phyloP scores from a whole-genome alignment of 352 stramenopile genomes.

The Globisporangium heterothallicum region DNA sequence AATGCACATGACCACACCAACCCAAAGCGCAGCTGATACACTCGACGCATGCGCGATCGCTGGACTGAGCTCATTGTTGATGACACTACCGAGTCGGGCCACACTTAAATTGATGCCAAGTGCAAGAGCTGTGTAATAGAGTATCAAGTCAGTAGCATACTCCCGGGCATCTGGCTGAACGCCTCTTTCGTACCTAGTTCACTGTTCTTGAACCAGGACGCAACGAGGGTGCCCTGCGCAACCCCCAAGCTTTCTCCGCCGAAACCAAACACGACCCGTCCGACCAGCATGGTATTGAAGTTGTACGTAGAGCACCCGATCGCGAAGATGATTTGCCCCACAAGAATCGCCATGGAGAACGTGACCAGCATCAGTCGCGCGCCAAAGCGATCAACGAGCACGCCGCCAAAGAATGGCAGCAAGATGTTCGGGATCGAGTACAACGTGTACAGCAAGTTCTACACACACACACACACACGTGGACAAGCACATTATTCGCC shows the following conservation, averaged over 20 bases:
- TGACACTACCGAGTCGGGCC: slow-evolving; percentile 84
- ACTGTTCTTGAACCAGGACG: slow-evolving; percentile 91
- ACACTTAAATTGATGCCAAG: slow-evolving; percentile 92
- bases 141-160: neutral
- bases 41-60: slow-evolving; percentile 57
- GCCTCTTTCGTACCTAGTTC: slow-evolving; percentile 66
- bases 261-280: slow-evolving; percentile 89
- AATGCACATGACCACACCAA: slow-evolving; percentile 81
- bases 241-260: slow-evolving; percentile 90
- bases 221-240: slow-evolving; percentile 85
- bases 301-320: slow-evolving; percentile 73
- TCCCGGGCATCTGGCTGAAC: too few species aligned
- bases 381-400: slow-evolving; percentile 88
- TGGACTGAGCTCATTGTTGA: slow-evolving; percentile 90
- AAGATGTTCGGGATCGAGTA: slow-evolving; percentile 92
- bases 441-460: slow-evolving; percentile 92
- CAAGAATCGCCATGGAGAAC: slow-evolving; percentile 80
- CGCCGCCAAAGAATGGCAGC: slow-evolving; percentile 90
- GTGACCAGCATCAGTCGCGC: slow-evolving; percentile 77
- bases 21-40: slow-evolving; percentile 79
- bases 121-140: slow-evolving; percentile 58
- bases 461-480: slow-evolving; percentile 5
- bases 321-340: slow-evolving; percentile 87
- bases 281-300: slow-evolving; percentile 80
- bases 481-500: neutral